Base-by-base conservation (phyloP, 2,329 filamentous ascomycete genomes). In the Aspergillus japonicus region DNA sequence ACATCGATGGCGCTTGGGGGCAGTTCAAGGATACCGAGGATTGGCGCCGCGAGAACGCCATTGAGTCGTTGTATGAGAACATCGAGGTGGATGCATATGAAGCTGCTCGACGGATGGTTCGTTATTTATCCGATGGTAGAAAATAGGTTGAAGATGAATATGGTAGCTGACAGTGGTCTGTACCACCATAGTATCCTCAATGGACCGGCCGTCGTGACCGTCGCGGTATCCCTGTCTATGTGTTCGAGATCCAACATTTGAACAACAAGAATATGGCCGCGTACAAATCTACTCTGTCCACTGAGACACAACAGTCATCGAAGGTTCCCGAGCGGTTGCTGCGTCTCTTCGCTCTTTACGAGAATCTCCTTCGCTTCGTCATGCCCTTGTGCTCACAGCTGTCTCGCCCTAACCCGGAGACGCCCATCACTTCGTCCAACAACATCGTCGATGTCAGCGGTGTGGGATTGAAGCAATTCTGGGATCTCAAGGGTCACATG, bases 401-500 rank as follows among this genome's bases (percentile, higher is more conserved):
- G 62, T 85, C 91, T 68, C 85, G 93, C 69, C 86, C 88, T 7
- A 80, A 90, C 73, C 83, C 89, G 4, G 85, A 88, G 64, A 92
- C 91, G n/a, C 94, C 94, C 6, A 92, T 97, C 68, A 94, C 92
- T 44, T 88, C 95, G 68, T 93, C 89, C 71, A 96, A 91, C 69
- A 97, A 97, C 78, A 96, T 98, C 68, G 92, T 97, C 59, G 94
- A 98, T 74, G 92, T 98, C 64, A 89, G 87, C 16, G 88, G 89
- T 14, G 93, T 97, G 26, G 91, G 91, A 5, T 76, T 98, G 75
- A 92, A 91, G 80, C 92, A 96, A 79, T 97, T 97, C 75, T 97
- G 94, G 94, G 96, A 96, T 77, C 78, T 98, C 63, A 95, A 96
- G 81, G 80, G 80, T 24, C 94, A 97, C 76, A 96, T 98, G 92